Conservation (phyloP, 257 asterid genomes). For the Plantago ovata region DNA sequence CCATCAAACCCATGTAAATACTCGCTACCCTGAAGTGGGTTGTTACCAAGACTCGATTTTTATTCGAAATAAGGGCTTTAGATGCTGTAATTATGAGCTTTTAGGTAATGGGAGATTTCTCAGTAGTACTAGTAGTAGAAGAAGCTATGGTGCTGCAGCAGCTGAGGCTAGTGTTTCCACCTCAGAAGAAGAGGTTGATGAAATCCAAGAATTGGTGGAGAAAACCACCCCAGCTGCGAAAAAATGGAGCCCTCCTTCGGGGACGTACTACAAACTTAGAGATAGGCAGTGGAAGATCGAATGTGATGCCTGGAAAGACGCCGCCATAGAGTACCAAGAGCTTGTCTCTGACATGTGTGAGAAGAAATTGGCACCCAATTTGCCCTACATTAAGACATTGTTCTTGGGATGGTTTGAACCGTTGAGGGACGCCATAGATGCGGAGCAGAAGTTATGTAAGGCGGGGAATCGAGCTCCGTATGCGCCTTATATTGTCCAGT, state of each 20-base stretch:
- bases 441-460: constrained; percentile 65
- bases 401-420: constrained; percentile 98
- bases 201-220: constrained; percentile 46
- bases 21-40: constrained; percentile 23
- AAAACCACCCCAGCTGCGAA: constrained; percentile 36
- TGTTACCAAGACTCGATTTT: constrained; percentile 24
- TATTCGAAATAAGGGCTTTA: constrained; percentile 11
- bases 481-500: constrained; percentile 54
- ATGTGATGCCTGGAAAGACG: constrained; percentile 90
- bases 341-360: constrained; percentile 83
- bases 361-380: constrained; percentile 89
- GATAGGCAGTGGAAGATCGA: constrained; percentile 78
- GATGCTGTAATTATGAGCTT: constrained; percentile 22
- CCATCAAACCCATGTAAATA: constrained; percentile 9
- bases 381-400: constrained; percentile 86
- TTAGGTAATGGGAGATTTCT: too few species aligned
- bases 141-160: constrained; percentile 71
- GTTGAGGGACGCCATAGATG: constrained; percentile 69
- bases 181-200: constrained; percentile 86
- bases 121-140: constrained; percentile 20
- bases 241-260: constrained; percentile 23
- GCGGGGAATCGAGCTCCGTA: constrained; percentile 47
- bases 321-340: constrained; percentile 87
- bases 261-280: constrained; percentile 60
- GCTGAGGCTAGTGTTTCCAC: constrained; percentile 78